phyloP scores from a whole-genome alignment of 2,329 filamentous ascomycete genomes.

The Alternaria triticina region DNA sequence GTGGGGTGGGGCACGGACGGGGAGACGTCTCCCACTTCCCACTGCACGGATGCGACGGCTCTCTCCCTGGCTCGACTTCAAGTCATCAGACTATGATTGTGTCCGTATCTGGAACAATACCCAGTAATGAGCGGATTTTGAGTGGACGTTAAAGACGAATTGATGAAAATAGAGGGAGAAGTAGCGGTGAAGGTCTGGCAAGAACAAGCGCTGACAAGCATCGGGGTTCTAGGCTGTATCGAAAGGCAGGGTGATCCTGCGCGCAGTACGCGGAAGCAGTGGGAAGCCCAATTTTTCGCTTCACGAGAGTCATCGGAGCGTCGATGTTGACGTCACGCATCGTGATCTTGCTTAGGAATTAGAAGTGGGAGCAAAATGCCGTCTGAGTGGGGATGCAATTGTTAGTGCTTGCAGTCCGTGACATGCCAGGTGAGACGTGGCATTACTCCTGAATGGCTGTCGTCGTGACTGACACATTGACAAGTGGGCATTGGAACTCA shows the following conservation, averaged over 20 bases:
- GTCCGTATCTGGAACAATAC: neutral
- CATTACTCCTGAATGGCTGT: conserved; percentile 4
- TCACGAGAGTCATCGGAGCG: conserved; percentile 1
- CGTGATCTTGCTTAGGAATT: conserved; percentile 19
- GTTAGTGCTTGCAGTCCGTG: conserved; percentile 4
- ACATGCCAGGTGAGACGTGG: conserved; percentile 11
- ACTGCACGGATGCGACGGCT: conserved; percentile 21
- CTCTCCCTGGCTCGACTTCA: conserved; percentile 9
- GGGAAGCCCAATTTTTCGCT: conserved; percentile 4
- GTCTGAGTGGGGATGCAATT: conserved; percentile 28
- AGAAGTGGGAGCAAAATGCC: conserved; percentile 14
- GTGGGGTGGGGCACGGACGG: conserved; percentile 16
- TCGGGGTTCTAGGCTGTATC: neutral
- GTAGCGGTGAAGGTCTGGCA: conserved; percentile 14
- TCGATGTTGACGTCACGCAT: conserved; percentile 32
- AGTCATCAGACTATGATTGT: conserved; percentile 2
- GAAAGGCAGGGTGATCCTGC: conserved; percentile 3
- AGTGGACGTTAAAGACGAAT: neutral
- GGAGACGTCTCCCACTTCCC: neutral
- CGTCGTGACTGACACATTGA: conserved; percentile 4
- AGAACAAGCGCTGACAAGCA: conserved; percentile 1
- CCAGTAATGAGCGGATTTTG: neutral
- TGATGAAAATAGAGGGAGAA: neutral
- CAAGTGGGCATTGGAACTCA: neutral
- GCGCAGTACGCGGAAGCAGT: neutral